A percentile compares a stretch with the other conserved stretches of the same genome.
Evolutionary conservation across 805 yeast species (phyloP).

Genomic region (Candida peoriensis): DNA sequence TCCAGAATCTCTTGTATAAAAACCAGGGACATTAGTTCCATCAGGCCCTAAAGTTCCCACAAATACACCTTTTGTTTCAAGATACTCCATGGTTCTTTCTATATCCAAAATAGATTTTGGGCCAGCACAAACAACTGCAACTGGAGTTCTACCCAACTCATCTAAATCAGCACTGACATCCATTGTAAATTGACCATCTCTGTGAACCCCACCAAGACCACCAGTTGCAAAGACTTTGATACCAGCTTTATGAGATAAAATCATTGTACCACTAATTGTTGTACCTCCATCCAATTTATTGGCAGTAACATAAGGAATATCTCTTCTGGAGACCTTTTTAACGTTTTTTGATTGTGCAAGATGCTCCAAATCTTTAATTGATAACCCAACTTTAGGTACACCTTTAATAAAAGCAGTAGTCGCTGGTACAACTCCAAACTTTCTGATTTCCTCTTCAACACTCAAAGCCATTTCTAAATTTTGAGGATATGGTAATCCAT

Average conservation of each 20-base stretch:
- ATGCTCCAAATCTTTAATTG: constrained; percentile 38
- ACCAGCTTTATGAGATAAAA: constrained; percentile 68
- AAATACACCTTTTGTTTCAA: constrained; percentile 88
- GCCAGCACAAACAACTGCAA: constrained; percentile 89
- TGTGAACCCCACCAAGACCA: constrained; percentile 89
- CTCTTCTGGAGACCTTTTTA: constrained; percentile 74
- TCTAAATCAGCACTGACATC: constrained; percentile 86
- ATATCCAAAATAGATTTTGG: constrained; percentile 85
- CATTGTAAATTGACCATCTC: constrained; percentile 68
- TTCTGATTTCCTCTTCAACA: constrained; percentile 60
- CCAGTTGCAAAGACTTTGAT: constrained; percentile 89
- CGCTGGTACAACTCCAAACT: constrained; percentile 72
- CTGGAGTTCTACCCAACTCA: constrained; percentile 77
- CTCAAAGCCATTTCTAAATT: constrained; percentile 66
- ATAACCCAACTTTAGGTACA: constrained; percentile 63
- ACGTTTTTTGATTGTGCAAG: constrained; percentile 35
- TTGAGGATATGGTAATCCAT: constrained; percentile 80
- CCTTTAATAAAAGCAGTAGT: constrained; percentile 79
- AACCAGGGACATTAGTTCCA: constrained; percentile 68
- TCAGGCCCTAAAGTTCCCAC: constrained; percentile 61
- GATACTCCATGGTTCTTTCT: constrained; percentile 72
- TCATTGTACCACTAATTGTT: constrained; percentile 86
- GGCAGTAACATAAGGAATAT: constrained; percentile 68
- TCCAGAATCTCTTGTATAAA: constrained; percentile 74
- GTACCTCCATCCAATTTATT: constrained; percentile 73